Evolutionary conservation across 768 basidiomycete genomes (phyloP).

Genomic region (Boletus pseudo-olivaceus): DNA sequence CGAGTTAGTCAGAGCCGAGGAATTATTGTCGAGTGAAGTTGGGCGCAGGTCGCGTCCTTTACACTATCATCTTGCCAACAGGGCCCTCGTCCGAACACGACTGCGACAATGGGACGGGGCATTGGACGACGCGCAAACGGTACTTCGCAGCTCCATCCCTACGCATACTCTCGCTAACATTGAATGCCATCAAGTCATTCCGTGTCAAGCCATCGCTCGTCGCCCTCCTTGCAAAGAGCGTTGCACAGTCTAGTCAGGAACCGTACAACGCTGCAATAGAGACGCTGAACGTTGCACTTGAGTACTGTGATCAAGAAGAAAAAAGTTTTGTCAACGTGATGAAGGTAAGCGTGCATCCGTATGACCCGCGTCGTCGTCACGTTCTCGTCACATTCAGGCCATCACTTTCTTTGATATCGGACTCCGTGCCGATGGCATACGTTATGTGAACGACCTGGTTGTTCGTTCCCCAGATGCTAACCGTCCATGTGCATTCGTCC

Average conservation of each 20-base stretch:
- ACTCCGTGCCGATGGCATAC: neutral
- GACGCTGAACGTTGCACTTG: neutral
- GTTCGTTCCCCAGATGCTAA: neutral
- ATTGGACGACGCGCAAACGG: slow-evolving; percentile 11
- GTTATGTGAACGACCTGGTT: neutral
- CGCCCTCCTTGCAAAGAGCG: slow-evolving; percentile 6
- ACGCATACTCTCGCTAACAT: neutral
- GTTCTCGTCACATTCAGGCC: neutral
- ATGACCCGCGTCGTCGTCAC: neutral
- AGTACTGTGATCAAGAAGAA: neutral
- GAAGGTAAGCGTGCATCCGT: slow-evolving; percentile 5
- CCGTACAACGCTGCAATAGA: neutral
- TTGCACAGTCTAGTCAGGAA: neutral
- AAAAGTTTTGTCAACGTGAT: slow-evolving; percentile 5
- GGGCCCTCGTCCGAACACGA: slow-evolving; percentile 13
- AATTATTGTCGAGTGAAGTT: slow-evolving; percentile 15
- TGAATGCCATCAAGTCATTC: slow-evolving; percentile 4
- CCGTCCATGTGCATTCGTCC: slow-evolving; percentile 8
- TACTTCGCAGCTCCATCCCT: neutral
- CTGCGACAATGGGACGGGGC: slow-evolving; percentile 8
- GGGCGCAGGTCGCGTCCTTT: neutral
- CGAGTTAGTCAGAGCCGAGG: slow-evolving; percentile 8
- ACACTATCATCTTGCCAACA: slow-evolving; percentile 8
- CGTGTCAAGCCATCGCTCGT: slow-evolving; percentile 1
- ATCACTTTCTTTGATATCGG: slow-evolving; percentile 10